These are phyloP conservation scores for Cardamine chenopodiifolia DNA, from an alignment of 345 rosid genomes.

Conservation along the genomic window DNA sequence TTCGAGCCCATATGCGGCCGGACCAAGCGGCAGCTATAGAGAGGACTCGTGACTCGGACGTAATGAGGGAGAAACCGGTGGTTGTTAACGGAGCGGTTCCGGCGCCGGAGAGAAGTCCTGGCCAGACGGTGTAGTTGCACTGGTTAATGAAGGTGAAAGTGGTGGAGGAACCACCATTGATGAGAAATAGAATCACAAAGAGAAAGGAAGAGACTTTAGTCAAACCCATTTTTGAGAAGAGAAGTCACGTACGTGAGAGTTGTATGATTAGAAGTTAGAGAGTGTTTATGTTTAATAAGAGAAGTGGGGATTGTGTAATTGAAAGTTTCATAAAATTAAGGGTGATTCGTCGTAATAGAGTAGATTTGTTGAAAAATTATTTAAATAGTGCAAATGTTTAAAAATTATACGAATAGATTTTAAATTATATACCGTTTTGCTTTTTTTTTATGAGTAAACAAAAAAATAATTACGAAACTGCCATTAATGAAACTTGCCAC, in stretches of 20 bases:
- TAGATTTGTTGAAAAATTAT: no score
- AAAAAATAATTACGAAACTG: no score
- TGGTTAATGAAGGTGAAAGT: conserved; percentile 54
- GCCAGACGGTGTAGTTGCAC: conserved; percentile 63
- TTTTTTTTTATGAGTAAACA: no score
- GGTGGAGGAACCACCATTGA: conserved; percentile 30
- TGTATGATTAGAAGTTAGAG: not conserved
- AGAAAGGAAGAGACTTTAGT: conserved; percentile 26
- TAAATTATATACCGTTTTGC: no score
- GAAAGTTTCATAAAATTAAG: not conserved
- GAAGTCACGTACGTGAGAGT: not conserved
- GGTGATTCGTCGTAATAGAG: no score
- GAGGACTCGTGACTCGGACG: conserved; percentile 45
- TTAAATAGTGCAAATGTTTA: no score
- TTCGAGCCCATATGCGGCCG: conserved; percentile 71
- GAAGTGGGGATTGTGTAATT: not conserved
- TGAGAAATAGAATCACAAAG: not conserved
- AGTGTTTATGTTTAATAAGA: not conserved
- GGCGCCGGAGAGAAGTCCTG: conserved; percentile 59
- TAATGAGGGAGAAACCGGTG: conserved; percentile 56
- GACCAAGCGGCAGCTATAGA: conserved; percentile 54
- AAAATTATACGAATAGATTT: no score
- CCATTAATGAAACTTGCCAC: no score
- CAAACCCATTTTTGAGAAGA: not conserved
- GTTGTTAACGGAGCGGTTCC: conserved; percentile 53